Conservation (phyloP, 371 early-diverging fungal genomes). For the Mucor mucedo region DNA sequence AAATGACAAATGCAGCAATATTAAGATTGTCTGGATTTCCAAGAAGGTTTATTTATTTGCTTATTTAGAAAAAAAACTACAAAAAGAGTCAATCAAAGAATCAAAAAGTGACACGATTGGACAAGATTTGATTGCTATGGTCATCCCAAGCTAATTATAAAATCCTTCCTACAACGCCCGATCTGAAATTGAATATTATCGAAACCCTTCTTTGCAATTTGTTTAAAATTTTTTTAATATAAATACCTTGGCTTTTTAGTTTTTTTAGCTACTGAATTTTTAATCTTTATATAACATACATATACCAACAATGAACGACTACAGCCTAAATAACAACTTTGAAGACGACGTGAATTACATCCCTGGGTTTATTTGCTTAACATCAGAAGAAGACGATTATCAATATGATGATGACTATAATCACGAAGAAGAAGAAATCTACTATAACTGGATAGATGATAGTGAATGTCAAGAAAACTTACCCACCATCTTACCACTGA, state of each 20-base stretch:
- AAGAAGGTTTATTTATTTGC: no score
- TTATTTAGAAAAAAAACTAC: no score
- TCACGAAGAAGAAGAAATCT: conserved; percentile 1
- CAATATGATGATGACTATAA: conserved; percentile 17
- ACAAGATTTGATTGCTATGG: neutral
- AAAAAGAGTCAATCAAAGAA: no score
- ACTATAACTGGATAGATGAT: conserved; percentile 32
- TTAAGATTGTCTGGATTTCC: no score
- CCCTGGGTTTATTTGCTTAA: conserved; percentile 22
- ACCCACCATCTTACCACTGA: conserved; percentile 31
- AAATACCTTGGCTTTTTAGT: neutral
- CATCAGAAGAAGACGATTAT: conserved; percentile 30
- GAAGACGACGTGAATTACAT: neutral
- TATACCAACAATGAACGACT: neutral
- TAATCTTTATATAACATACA: conserved; percentile 6
- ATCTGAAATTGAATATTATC: conserved; percentile 9
- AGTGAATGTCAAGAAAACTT: conserved; percentile 42
- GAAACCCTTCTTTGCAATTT: neutral
- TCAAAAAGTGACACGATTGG: conserved; percentile 5
- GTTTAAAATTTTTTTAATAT: neutral
- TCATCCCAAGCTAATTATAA: neutral
- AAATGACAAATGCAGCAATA: no score
- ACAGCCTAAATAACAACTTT: neutral
- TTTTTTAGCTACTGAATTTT: neutral
- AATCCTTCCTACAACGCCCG: conserved; percentile 10